Conservation (phyloP, 441 rosid genomes). For the Populus tomentosa region DNA sequence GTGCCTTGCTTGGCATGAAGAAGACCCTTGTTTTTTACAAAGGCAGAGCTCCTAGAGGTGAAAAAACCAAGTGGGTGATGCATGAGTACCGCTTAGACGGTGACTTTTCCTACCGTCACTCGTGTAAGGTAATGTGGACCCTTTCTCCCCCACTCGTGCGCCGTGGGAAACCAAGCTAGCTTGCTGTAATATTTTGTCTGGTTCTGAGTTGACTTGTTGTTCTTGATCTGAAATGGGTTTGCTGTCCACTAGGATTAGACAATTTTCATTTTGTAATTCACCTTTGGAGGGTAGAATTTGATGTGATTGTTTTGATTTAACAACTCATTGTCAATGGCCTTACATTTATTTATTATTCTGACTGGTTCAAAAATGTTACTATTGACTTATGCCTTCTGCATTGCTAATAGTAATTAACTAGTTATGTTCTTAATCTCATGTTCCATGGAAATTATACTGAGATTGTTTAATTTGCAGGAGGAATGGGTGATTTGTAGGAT, state of each 20-base stretch:
- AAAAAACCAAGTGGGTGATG: conserved; percentile 99
- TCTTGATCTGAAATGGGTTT: neutral
- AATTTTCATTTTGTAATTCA: conserved; percentile 20
- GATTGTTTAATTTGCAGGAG: conserved; percentile 44
- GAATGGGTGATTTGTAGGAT: conserved; percentile 98
- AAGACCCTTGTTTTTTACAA: conserved; percentile 92
- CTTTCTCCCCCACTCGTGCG: neutral
- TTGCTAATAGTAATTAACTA: too few species aligned
- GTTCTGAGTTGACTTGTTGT: conserved; percentile 52
- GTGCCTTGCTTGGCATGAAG: conserved; percentile 77
- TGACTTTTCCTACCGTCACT: conserved; percentile 70
- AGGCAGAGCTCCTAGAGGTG: conserved; percentile 95
- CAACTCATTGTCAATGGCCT: conserved; percentile 22
- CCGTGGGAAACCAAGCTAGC: conserved; percentile 26
- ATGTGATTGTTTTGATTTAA: conserved; percentile 47
- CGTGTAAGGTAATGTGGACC: conserved; percentile 62
- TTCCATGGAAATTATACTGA: neutral
- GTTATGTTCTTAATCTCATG: neutral
- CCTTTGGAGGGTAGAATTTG: conserved; percentile 27
- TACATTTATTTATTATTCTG: neutral
- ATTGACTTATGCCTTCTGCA: too few species aligned
- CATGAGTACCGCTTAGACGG: conserved; percentile 97
- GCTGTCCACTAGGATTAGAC: conserved; percentile 18
- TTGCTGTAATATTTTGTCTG: conserved; percentile 27
- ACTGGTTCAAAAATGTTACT: neutral